Percentiles rank a stretch among this genome's conserved stretches.
phyloP scores from a whole-genome alignment of 306 rosid genomes.

The Fragaria iinumae region DNA sequence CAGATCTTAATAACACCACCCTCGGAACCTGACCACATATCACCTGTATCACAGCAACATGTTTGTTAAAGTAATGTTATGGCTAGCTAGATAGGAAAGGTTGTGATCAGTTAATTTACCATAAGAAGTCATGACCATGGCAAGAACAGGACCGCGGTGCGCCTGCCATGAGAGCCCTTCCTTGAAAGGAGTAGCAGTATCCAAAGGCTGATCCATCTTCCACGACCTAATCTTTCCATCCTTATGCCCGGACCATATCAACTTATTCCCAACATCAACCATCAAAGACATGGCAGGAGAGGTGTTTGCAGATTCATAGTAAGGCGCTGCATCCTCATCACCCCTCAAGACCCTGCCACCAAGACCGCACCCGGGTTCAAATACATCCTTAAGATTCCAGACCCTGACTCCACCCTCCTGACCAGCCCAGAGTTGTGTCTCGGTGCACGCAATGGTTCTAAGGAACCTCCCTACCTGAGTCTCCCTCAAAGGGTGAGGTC shows the following conservation, averaged over 20 bases:
- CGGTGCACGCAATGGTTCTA: conserved; percentile 83
- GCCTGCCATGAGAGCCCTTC: conserved; percentile 99
- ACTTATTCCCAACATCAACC: conserved; percentile 59
- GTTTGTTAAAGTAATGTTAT: background rate
- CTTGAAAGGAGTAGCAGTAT: conserved; percentile 62
- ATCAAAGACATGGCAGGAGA: conserved; percentile 70
- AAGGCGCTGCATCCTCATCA: conserved; percentile 92
- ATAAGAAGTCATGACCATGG: conserved; percentile 59
- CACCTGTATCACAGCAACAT: conserved; percentile 53
- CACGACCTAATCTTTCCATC: conserved; percentile 96
- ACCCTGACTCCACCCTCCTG: conserved; percentile 90
- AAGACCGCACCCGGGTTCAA: conserved; percentile 61
- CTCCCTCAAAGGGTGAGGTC: conserved; percentile 94
- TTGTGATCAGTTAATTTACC: conserved; percentile 33
- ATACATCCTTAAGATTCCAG: conserved; percentile 60
- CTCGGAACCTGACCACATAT: conserved; percentile 93
- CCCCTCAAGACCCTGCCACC: conserved; percentile 84
- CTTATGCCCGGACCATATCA: conserved; percentile 91
- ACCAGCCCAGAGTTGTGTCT: conserved; percentile 88
- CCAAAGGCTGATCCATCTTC: conserved; percentile 72
- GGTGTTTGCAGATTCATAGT: conserved; percentile 64
- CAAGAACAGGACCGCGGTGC: conserved; percentile 80
- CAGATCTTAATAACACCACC: conserved; percentile 86
- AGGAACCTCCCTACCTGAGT: conserved; percentile 88
- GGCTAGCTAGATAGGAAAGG: background rate